Percentiles rank a stretch among this genome's conserved stretches.
Evolutionary conservation across 495 filamentous ascomycete genomes (phyloP).

Genomic region (Amniculicola lignicola): DNA sequence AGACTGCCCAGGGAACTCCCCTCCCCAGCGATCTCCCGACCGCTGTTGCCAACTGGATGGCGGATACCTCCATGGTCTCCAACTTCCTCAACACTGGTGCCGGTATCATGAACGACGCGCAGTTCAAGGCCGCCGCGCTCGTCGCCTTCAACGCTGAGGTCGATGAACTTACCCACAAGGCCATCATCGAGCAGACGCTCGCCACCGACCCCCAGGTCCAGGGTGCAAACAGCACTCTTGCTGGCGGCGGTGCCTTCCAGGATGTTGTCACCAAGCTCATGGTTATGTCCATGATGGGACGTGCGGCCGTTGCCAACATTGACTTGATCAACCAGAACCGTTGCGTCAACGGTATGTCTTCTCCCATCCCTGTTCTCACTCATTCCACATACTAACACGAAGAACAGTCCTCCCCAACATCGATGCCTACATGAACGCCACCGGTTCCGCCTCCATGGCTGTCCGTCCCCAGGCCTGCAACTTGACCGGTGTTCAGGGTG

Average conservation of each 20-base stretch:
- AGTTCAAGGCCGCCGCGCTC: slow-evolving; percentile 21
- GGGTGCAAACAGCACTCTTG: slow-evolving; percentile 28
- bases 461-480: slow-evolving; percentile 18
- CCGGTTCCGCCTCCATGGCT: slow-evolving; percentile 2
- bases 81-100: slow-evolving; percentile 27
- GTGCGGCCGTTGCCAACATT: slow-evolving; percentile 18
- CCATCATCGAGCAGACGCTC: slow-evolving; percentile 17
- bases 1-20: slow-evolving; percentile 10
- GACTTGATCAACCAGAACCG: slow-evolving; percentile 30
- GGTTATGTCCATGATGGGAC: slow-evolving; percentile 26
- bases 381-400: not conserved
- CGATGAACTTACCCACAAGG: slow-evolving; percentile 31
- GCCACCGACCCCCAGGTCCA: slow-evolving; percentile 12
- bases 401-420: slow-evolving; percentile 23
- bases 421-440: slow-evolving; percentile 23
- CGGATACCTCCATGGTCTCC: slow-evolving; percentile 28
- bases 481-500: slow-evolving; percentile 15
- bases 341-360: slow-evolving; percentile 24
- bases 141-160: slow-evolving; percentile 32
- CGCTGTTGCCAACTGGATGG: slow-evolving; percentile 28
- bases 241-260: slow-evolving; percentile 25
- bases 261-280: slow-evolving; percentile 31
- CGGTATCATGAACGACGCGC: slow-evolving; percentile 10
- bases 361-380: not conserved
- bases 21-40: slow-evolving; percentile 12